phyloP scores from a whole-genome alignment of 306 rosid species.

The Glycine tomentella region DNA sequence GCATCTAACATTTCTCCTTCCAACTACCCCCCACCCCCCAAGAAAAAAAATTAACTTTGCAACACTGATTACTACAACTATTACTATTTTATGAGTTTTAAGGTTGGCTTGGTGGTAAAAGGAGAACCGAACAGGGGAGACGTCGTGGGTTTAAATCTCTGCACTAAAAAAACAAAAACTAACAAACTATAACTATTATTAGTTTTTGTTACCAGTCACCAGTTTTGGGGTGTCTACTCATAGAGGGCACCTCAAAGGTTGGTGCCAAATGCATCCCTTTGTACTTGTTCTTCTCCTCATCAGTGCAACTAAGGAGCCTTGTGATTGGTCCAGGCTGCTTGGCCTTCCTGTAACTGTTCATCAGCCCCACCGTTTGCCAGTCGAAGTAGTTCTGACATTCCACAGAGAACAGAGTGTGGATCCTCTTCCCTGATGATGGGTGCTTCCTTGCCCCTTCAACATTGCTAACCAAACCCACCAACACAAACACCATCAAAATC shows the following conservation, averaged over 20 bases:
- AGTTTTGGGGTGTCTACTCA: conserved; percentile 97
- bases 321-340: conserved; percentile 95
- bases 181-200: not conserved
- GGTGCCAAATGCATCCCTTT: conserved; percentile 97
- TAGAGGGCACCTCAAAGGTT: conserved; percentile 92
- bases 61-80: not conserved
- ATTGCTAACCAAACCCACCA: conserved; percentile 39
- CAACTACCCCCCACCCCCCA: too few species aligned
- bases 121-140: too few species aligned
- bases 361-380: conserved; percentile 97
- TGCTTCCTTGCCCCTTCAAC: conserved; percentile 54
- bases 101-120: too few species aligned
- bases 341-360: conserved; percentile 83
- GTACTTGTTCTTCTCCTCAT: conserved; percentile 86
- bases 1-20: not conserved
- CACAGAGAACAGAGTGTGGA: conserved; percentile 95
- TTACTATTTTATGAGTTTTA: too few species aligned
- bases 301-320: conserved; percentile 93
- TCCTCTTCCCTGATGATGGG: conserved; percentile 56
- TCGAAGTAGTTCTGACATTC: conserved; percentile 98
- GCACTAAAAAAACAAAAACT: too few species aligned
- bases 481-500: conserved; percentile 50
- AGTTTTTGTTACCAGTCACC: conserved; percentile 75
- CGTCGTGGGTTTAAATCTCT: too few species aligned
- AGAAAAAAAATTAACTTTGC: too few species aligned